Conservation (phyloP, 345 rosid species). For the Syzygium aromaticum region DNA sequence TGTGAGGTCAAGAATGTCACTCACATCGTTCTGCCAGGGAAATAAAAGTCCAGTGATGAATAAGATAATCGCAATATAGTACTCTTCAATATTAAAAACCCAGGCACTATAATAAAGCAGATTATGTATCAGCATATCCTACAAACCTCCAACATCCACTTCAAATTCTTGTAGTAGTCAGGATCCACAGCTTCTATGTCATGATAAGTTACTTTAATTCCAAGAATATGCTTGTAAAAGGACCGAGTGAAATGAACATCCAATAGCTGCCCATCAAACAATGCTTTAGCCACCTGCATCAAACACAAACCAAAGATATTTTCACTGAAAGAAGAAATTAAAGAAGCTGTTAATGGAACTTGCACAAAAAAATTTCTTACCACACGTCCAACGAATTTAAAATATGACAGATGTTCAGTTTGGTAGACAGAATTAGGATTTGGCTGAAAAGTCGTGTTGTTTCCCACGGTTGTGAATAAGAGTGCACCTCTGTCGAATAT, state of each 20-base stretch:
- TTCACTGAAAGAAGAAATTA: not conserved
- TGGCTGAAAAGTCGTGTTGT: conserved; percentile 93
- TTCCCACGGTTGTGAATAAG: conserved; percentile 93
- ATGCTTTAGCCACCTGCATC: conserved; percentile 84
- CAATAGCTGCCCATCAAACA: conserved; percentile 94
- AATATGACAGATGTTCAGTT: conserved; percentile 94
- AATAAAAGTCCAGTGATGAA: not conserved
- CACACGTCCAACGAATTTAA: conserved; percentile 95
- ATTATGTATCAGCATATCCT: not conserved
- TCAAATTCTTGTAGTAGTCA: conserved; percentile 90
- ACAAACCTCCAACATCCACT: conserved; percentile 97
- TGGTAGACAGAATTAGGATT: conserved; percentile 94
- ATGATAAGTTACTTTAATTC: conserved; percentile 94
- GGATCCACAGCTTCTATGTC: conserved; percentile 99
- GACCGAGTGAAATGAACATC: conserved; percentile 96
- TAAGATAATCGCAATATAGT: not conserved
- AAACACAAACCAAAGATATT: conserved; percentile 6
- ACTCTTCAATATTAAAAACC: not conserved
- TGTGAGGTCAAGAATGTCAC: conserved; percentile 77
- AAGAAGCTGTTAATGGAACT: not conserved
- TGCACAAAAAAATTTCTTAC: conserved; percentile 28
- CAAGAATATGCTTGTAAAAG: conserved; percentile 92
- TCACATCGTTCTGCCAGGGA: conserved; percentile 75
- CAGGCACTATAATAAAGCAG: not conserved
- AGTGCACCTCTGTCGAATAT: conserved; percentile 92